Evolutionary conservation across 2,329 filamentous ascomycete genomes (phyloP), one percentile per base, ranked within the genome.

Genomic region (Endocalyx cinctus): DNA sequence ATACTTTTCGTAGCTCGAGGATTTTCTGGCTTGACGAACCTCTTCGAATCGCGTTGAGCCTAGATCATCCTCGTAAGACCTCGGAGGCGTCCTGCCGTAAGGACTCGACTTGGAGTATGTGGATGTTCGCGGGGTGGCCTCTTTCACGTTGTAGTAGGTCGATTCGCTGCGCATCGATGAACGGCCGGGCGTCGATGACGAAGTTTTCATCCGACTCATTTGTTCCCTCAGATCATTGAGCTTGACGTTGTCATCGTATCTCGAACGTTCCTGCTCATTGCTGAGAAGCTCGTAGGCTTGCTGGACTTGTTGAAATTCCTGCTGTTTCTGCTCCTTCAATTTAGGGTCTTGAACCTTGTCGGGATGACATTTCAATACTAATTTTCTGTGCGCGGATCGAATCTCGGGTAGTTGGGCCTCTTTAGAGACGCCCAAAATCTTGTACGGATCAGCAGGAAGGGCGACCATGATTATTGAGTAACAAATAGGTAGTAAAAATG

Each of bases 301-400:
- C 59, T 96, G 89, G 20, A 97, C 86, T 57, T 79, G 81, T 62
- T 96, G 88, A 54, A 97, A 98, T 61, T 94, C 82, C 48, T 87
- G 82, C 49, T 85, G 79, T 59, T 89, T 94, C 48, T 78, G 67
- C 38, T 79, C 77, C 62, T 92, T 94, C 51, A 84, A 68, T 12
- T 77, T 69, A 33, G 82, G 79, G 51, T 94, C 77, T 46, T 87
- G 82, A 42, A 94, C 78, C 65, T 95, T 94, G 69, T 96, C 89
- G 20, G 89, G 89, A 50, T 96, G 89, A 55, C 84, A 89, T 59
- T 85, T 87, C 48, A 95, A 75, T 22, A 87, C 86, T 25, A 94
- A 79, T 60, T 94, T 94, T 50, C 85, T 80, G 64, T 95, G 82
- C 12, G 86, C 83, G 32, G 77, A 74, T 52, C 86, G 83, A 58